These are phyloP conservation scores for Neospora caninum DNA, from an alignment of 169 alveolate species.

Conservation along the genomic window DNA sequence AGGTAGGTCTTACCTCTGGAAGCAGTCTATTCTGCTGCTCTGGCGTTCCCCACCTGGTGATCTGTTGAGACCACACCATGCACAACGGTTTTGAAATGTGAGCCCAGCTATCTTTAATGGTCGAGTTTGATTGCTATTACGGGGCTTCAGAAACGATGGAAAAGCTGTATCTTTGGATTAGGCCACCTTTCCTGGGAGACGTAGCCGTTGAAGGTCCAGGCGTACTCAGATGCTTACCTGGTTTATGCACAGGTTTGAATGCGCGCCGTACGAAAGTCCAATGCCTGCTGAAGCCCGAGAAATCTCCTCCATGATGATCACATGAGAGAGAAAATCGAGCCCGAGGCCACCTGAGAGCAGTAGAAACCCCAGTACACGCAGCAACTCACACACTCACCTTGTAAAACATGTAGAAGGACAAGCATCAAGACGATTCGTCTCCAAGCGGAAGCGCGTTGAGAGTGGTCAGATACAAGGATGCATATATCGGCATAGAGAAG, in stretches of 20 bases:
- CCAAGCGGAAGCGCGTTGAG: too few species aligned
- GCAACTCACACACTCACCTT: background rate
- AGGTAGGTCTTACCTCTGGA: conserved; percentile 69
- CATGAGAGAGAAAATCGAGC: conserved; percentile 82
- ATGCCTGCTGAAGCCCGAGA: conserved; percentile 83
- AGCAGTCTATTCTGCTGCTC: conserved; percentile 80
- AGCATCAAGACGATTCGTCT: too few species aligned
- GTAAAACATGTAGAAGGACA: background rate
- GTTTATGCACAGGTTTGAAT: conserved; percentile 82
- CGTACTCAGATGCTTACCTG: conserved; percentile 49
- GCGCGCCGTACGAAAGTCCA: conserved; percentile 85
- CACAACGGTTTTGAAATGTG: background rate
- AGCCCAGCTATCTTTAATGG: background rate
- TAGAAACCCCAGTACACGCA: background rate
- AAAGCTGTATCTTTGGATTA: too few species aligned
- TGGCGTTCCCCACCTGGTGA: conserved; percentile 78
- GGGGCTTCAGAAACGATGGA: too few species aligned
- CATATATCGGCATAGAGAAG: too few species aligned
- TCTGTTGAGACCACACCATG: conserved; percentile 41
- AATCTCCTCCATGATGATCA: conserved; percentile 81
- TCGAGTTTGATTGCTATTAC: too few species aligned
- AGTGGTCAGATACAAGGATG: too few species aligned
- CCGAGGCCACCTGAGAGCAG: conserved; percentile 78
- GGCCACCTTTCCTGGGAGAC: too few species aligned
- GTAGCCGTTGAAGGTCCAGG: background rate